Percentiles rank a stretch among this genome's conserved stretches.
phyloP scores from a whole-genome alignment of 768 basidiomycete genomes.

The Xerocomus brunneocitrinus region DNA sequence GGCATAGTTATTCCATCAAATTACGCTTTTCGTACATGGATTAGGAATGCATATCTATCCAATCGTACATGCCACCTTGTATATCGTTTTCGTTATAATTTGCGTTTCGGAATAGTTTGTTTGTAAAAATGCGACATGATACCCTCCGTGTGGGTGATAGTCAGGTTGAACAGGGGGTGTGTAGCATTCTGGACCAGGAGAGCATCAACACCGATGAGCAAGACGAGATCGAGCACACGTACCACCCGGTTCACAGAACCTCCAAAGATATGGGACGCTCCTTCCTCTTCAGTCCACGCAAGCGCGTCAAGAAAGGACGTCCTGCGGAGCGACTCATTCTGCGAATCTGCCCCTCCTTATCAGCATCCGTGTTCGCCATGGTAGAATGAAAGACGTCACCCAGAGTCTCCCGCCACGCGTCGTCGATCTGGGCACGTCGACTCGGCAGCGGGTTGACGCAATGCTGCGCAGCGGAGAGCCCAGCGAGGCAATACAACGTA shows the following conservation, averaged over 20 bases:
- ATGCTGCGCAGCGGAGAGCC: conserved; percentile 87
- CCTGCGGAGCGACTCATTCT: conserved; percentile 31
- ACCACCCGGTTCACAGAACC: conserved; percentile 61
- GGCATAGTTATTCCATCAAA: neutral
- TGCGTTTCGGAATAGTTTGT: conserved; percentile 44
- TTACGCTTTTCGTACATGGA: neutral
- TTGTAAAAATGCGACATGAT: conserved; percentile 74
- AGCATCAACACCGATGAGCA: neutral
- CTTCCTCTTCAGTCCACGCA: conserved; percentile 66
- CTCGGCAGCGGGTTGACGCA: conserved; percentile 48
- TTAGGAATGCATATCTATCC: neutral
- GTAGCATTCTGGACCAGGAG: conserved; percentile 61
- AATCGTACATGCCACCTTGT: conserved; percentile 4
- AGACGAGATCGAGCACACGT: conserved; percentile 24
- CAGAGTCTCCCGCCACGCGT: conserved; percentile 35
- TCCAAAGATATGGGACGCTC: conserved; percentile 53
- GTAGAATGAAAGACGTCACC: conserved; percentile 4
- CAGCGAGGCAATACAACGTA: conserved; percentile 88
- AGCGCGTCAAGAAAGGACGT: conserved; percentile 51
- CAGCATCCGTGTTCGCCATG: neutral
- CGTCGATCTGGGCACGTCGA: conserved; percentile 31
- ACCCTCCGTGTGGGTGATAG: conserved; percentile 58
- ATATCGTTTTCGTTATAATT: conserved; percentile 1
- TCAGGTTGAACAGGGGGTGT: conserved; percentile 74
- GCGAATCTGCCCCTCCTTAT: conserved; percentile 22